phyloP scores from a whole-genome alignment of 2,329 filamentous ascomycete genomes.

The Mollisia scopiformis region DNA sequence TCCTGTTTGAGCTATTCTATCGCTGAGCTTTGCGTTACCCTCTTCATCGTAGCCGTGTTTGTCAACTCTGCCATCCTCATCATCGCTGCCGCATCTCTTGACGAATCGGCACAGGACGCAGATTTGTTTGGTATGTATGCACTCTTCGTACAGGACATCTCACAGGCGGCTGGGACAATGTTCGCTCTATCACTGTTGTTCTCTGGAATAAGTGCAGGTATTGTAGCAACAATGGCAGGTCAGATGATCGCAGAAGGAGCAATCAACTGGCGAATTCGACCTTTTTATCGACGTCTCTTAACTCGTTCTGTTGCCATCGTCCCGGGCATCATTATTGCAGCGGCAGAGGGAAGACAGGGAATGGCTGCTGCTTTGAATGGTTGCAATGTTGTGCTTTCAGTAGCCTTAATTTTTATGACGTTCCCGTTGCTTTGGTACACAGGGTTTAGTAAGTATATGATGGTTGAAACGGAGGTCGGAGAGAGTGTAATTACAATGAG shows the following conservation, averaged over 20 bases:
- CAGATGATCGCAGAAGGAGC: constrained; percentile 88
- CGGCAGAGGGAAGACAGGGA: constrained; percentile 69
- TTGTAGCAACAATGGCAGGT: constrained; percentile 84
- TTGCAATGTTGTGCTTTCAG: constrained; percentile 74
- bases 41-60: constrained; percentile 81
- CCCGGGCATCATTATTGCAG: constrained; percentile 81
- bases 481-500: constrained; percentile 15
- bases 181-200: constrained; percentile 80
- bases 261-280: constrained; percentile 70
- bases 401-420: constrained; percentile 79
- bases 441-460: constrained; percentile 78
- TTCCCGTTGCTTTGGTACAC: constrained; percentile 86
- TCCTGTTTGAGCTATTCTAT: constrained; percentile 74
- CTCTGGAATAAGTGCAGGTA: constrained; percentile 78
- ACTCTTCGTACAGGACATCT: constrained; percentile 66
- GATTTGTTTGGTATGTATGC: constrained; percentile 82
- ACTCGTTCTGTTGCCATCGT: constrained; percentile 79
- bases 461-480: constrained; percentile 33
- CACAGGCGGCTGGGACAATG: constrained; percentile 74
- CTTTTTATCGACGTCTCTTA: constrained; percentile 77
- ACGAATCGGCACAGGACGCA: constrained; percentile 64
- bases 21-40: constrained; percentile 67
- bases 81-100: constrained; percentile 76
- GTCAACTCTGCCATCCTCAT: constrained; percentile 83
- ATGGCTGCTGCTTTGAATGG: constrained; percentile 72